phyloP scores from a whole-genome alignment of 192 early-diverging fungal genomes.

The Chytriomyces confervae region DNA sequence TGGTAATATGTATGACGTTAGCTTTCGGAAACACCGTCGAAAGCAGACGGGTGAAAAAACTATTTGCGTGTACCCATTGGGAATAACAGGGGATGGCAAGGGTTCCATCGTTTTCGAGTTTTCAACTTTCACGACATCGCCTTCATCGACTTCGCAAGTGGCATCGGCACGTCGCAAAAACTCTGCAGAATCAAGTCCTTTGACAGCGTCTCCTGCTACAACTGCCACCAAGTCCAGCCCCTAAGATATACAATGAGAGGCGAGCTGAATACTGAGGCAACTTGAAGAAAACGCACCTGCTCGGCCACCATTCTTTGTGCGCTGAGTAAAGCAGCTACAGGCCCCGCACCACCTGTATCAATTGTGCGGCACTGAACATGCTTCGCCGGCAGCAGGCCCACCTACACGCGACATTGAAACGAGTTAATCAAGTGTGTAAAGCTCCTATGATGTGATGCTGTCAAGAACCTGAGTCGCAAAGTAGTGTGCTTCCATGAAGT shows the following conservation, averaged over 20 bases:
- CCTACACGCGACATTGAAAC: conserved; percentile 41
- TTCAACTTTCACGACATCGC: background rate
- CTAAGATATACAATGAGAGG: conserved; percentile 45
- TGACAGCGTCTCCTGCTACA: conserved; percentile 51
- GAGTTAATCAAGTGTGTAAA: conserved; percentile 16
- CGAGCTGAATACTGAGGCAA: background rate
- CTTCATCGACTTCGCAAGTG: conserved; percentile 42
- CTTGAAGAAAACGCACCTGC: conserved; percentile 27
- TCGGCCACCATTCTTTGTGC: conserved; percentile 46
- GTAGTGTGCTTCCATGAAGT: conserved; percentile 46
- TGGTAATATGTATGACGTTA: background rate
- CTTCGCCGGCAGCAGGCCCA: conserved; percentile 48
- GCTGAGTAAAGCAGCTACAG: conserved; percentile 44
- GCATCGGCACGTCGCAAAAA: conserved; percentile 51
- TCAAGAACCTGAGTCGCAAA: conserved; percentile 4
- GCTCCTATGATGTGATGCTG: background rate
- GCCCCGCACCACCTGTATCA: conserved; percentile 53
- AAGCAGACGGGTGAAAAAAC: background rate
- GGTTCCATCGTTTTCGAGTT: background rate
- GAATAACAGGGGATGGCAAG: conserved; percentile 46
- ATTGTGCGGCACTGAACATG: conserved; percentile 44
- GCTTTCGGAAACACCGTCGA: background rate
- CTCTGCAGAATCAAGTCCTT: conserved; percentile 40
- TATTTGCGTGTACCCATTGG: conserved; percentile 37
- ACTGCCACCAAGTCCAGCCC: conserved; percentile 51